Evolutionary conservation across 2,329 filamentous ascomycete genomes (phyloP), one percentile per base, ranked within the genome.

Genomic region (Zarea fungicola): DNA sequence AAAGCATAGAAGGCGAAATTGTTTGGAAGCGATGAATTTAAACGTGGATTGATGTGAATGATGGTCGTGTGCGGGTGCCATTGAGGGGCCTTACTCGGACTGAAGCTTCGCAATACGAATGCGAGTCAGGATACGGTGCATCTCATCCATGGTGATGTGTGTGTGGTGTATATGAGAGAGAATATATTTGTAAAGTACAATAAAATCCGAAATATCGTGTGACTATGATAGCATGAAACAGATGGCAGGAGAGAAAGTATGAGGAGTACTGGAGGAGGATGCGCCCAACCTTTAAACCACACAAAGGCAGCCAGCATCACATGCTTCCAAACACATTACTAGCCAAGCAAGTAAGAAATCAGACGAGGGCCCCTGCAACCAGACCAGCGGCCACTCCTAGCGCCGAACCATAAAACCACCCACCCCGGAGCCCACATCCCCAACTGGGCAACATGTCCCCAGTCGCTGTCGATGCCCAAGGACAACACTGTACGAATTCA

Each of bases 71-170:
- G 19, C 18, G n/a, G 14, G 18, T 28, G 11, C n/a, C n/a, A n/a
- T n/a, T n/a, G 23, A 39, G 22, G 6, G n/a, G 11, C 68, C 74
- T 56, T 62, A 77, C 73, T 73, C 63, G 37, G 67, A 69, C 59
- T 74, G 70, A 29, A 76, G 60, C 23, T 74, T 65, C 23, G 72
- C 73, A 52, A 78, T 69, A 53, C 74, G 72, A 52, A 77, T 64
- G 44, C 72, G 70, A 49, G 69, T 65, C 29, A 77, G 58, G 31
- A 69, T 63, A 29, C 63, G 58, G 53, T 71, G 68, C 34, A 76
- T 60, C 40, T 73, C 68, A 35, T 70, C 63, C 32, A 67, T 62
- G 63, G 67, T 69, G 39, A 51, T 58, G 55, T 32, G 45, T 32
- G 29, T 32, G 29, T 32, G 13, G 55, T 32, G 45, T 32, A n/a